phyloP scores from a whole-genome alignment of 2,329 filamentous ascomycete species.

The Zymoseptoria pseudotritici region DNA sequence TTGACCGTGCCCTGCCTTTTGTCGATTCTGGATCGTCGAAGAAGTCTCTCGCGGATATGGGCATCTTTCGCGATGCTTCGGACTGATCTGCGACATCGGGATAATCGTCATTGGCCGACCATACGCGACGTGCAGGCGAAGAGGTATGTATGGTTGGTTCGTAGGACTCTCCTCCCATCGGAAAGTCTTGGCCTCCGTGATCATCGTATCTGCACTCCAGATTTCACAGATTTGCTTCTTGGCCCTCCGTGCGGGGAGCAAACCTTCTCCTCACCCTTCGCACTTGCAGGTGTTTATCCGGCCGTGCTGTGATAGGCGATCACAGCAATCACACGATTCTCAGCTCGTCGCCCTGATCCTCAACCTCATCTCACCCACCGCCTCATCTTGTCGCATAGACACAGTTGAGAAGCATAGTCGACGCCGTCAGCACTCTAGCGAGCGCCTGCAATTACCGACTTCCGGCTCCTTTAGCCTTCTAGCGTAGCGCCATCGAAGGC shows the following conservation, averaged over 20 bases:
- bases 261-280: background rate
- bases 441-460: background rate
- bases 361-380: background rate
- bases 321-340: background rate
- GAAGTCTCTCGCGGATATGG: background rate
- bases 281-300: background rate
- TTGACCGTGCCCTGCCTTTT: background rate
- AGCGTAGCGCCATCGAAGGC: background rate
- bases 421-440: background rate
- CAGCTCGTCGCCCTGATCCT: background rate
- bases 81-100: background rate
- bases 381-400: background rate
- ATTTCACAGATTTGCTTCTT: background rate
- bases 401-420: background rate
- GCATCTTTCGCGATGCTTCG: background rate
- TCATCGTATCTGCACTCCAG: background rate
- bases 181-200: background rate
- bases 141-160: background rate
- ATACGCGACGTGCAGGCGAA: background rate
- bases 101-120: too few species aligned
- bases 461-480: background rate
- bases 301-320: background rate
- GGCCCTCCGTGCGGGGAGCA: background rate
- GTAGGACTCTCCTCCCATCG: background rate
- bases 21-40: background rate